These are phyloP conservation scores for Syzygium syzygioides DNA, from an alignment of 441 rosid genomes.

Conservation along the genomic window DNA sequence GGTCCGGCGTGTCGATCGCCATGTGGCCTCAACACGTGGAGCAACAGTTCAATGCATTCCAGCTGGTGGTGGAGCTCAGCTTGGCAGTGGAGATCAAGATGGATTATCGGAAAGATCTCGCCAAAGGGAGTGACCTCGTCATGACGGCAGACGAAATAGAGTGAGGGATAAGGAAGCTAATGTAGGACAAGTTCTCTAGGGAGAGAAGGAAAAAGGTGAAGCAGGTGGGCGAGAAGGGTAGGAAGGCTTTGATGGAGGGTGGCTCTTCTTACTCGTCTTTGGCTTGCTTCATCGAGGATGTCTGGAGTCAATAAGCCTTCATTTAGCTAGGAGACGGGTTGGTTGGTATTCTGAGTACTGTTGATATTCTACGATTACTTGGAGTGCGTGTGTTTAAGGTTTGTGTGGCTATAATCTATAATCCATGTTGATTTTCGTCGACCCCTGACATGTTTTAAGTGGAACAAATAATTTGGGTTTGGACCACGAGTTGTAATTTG, in stretches of 20 bases:
- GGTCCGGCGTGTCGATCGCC: too few relatives aligned
- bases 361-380: background rate
- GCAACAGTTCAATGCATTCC: background rate
- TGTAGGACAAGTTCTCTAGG: background rate
- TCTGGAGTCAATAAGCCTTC: background rate
- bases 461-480: background rate
- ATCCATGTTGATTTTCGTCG: background rate
- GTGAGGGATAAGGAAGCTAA: background rate
- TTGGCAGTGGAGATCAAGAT: background rate
- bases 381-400: background rate
- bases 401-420: background rate
- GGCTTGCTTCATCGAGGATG: background rate
- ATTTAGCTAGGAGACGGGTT: background rate
- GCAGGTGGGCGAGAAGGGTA: background rate
- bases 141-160: background rate
- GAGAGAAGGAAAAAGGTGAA: background rate
- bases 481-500: background rate
- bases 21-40: background rate
- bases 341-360: background rate
- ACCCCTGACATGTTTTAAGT: background rate
- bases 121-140: background rate
- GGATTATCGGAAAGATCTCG: background rate
- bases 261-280: background rate
- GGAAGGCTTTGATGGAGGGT: background rate
- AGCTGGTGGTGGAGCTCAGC: background rate